These are phyloP conservation scores for Trichodelitschia bisporula DNA, from an alignment of 495 filamentous ascomycete genomes.

Conservation along the genomic window DNA sequence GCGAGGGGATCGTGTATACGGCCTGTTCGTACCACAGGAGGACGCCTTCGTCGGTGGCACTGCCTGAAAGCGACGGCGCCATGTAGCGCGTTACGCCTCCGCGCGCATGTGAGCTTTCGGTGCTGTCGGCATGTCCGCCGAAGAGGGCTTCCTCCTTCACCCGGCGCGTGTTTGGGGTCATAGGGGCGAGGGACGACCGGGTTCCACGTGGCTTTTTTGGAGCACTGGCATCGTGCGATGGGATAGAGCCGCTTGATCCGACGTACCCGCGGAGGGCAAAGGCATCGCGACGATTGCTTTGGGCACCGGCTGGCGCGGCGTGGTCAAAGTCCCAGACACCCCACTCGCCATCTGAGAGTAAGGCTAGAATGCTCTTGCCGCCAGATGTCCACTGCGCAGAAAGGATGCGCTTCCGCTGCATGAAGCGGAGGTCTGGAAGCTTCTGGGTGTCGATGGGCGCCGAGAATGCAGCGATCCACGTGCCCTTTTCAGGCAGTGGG, in stretches of 20 bases:
- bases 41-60: slow-evolving; percentile 14
- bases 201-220: slow-evolving; percentile 5
- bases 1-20: slow-evolving; percentile 14
- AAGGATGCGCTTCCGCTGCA: slow-evolving; percentile 45
- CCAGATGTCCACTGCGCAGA: slow-evolving; percentile 64
- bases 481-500: slow-evolving; percentile 3
- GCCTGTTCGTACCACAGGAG: slow-evolving; percentile 17
- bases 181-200: slow-evolving; percentile 38
- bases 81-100: too few species aligned
- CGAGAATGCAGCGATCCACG: slow-evolving; percentile 11
- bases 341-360: slow-evolving; percentile 76
- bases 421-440: too few species aligned
- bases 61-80: too few species aligned
- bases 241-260: slow-evolving; percentile 22
- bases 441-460: slow-evolving; percentile 4
- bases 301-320: too few species aligned
- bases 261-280: slow-evolving; percentile 41
- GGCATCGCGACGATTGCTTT: slow-evolving; percentile 30
- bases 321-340: slow-evolving; percentile 73
- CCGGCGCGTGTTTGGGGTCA: slow-evolving; percentile 63
- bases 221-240: slow-evolving; percentile 2
- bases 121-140: too few species aligned
- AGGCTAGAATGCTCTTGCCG: slow-evolving; percentile 47
- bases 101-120: too few species aligned
- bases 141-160: too few species aligned